Base-by-base conservation (phyloP, 169 alveolate genomes). In the Cryptosporidium viatorum region DNA sequence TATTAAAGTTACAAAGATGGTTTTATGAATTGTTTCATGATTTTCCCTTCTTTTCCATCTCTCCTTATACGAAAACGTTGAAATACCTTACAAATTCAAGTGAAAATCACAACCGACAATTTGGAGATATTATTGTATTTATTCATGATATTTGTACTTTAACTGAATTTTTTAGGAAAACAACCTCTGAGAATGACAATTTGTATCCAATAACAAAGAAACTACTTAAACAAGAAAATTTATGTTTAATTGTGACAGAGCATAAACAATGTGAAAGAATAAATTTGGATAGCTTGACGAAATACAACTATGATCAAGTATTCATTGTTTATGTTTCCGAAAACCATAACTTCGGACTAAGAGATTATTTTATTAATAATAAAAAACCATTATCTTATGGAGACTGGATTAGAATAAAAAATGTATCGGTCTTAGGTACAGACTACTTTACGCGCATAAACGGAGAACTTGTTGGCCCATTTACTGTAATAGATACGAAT, bases 1-100 rank as follows among this genome's bases (percentile, higher is more conserved):
- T 80, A 29, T 50, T 80, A 31, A 62, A 67, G 35, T 45, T 80
- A 6, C 89, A 80, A 67, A 60, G 89, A 60, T 80, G 89, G 89
- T 69, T 23, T 43, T 80, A 80, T 45, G 89, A 80, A 80, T 41
- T 80, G 48, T 80, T 80, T 59, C 89, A 80, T 62, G 75, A 65
- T n/a, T 80, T 62, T 31, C 89, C 89, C 4, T 80, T 59, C 45
- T 80, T 58, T 65, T 80, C 80, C 65, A 43, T 65, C 16, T 80
- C 89, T 23, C 89, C 73, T 8, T 80, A 80, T 67, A 80, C 89
- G 10, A 80, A 80, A 50, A 33, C 89, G 39, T 52, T 80, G 1
- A 59, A 69, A 39, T 50, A 39, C 62, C 89, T 80, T 65, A 43
- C 23, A n/a, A 39, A 43, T 62, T 48, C 60, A 14, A 29, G 21